Percentiles rank a stretch among this genome's conserved stretches.
These are phyloP conservation scores for Chrysoporthe puriensis DNA, from an alignment of 2,329 filamentous ascomycete genomes.

Conservation along the genomic window DNA sequence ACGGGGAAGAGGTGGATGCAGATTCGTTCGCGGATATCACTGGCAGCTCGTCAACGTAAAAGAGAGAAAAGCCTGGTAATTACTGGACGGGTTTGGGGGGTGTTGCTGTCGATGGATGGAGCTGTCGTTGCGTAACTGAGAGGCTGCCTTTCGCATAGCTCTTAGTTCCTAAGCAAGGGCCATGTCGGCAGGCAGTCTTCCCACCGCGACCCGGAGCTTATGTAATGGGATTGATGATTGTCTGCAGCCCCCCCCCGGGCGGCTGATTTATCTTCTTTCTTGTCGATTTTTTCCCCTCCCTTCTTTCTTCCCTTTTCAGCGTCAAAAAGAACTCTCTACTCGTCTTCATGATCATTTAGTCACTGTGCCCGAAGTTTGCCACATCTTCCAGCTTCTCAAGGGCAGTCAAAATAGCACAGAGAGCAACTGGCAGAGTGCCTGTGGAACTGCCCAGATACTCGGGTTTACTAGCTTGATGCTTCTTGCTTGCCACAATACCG, in stretches of 20 bases:
- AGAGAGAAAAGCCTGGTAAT: not conserved
- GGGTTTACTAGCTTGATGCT: too few species aligned
- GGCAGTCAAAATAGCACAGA: too few species aligned
- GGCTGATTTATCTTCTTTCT: not conserved
- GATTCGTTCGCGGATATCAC: conserved; percentile 23
- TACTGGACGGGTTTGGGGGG: not conserved
- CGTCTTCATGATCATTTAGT: too few species aligned
- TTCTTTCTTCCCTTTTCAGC: not conserved
- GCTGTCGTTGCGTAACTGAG: conserved; percentile 7
- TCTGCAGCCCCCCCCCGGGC: not conserved
- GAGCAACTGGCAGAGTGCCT: too few species aligned
- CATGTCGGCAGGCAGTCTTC: not conserved
- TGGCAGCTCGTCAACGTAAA: not conserved
- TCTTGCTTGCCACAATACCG: too few species aligned
- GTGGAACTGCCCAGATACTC: too few species aligned
- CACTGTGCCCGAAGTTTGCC: too few species aligned
- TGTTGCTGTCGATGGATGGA: conserved; percentile 1
- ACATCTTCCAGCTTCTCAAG: too few species aligned
- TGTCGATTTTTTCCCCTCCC: not conserved
- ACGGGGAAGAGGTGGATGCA: conserved; percentile 24
- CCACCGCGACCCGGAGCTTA: not conserved
- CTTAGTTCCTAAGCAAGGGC: not conserved
- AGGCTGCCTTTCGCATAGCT: conserved; percentile 6
- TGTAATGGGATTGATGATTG: not conserved
- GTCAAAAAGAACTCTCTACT: too few species aligned